Percentiles rank a stretch among this genome's conserved stretches.
Evolutionary conservation across 108 stramenopile genomes (phyloP).

Genomic region (Cyclotella kingstonii): DNA sequence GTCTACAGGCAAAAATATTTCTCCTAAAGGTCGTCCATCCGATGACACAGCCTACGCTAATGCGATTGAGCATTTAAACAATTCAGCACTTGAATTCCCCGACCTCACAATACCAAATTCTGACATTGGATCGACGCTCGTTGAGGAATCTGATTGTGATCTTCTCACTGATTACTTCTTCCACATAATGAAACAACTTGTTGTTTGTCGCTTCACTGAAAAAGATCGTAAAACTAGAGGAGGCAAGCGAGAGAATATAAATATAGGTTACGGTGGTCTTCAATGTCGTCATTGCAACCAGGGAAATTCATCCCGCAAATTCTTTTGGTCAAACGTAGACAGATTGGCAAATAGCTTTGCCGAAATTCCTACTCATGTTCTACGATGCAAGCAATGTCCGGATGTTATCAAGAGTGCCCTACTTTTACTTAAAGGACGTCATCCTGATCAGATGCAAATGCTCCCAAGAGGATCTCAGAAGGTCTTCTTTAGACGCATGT

Average conservation of each 20-base stretch:
- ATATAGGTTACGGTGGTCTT: constrained; percentile 82
- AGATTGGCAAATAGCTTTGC: constrained; percentile 87
- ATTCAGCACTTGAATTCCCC: constrained; percentile 14
- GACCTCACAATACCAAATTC: constrained; percentile 12
- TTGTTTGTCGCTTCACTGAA: constrained; percentile 79
- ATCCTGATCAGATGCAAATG: constrained; percentile 74
- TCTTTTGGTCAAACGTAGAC: constrained; percentile 89
- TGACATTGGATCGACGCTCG: constrained; percentile 31
- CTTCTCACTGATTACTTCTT: constrained; percentile 86
- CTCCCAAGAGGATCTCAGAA: constrained; percentile 86
- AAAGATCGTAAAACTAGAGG: constrained; percentile 86
- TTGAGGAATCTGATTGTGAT: constrained; percentile 24
- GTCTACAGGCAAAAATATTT: constrained; percentile 18
- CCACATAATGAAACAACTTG: constrained; percentile 83
- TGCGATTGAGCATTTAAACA: constrained; percentile 20
- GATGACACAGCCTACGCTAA: constrained; percentile 36
- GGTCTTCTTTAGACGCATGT: constrained; percentile 86
- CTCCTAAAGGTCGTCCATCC: constrained; percentile 24
- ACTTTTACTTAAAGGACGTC: constrained; percentile 61
- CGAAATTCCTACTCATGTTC: constrained; percentile 83
- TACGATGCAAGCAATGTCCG: constrained; percentile 79
- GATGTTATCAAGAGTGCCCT: constrained; percentile 67
- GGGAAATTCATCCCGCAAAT: constrained; percentile 68
- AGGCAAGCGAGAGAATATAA: constrained; percentile 82
- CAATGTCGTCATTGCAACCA: constrained; percentile 81